Evolutionary conservation across 345 rosid species (phyloP).

Genomic region (Citrus unshiu): DNA sequence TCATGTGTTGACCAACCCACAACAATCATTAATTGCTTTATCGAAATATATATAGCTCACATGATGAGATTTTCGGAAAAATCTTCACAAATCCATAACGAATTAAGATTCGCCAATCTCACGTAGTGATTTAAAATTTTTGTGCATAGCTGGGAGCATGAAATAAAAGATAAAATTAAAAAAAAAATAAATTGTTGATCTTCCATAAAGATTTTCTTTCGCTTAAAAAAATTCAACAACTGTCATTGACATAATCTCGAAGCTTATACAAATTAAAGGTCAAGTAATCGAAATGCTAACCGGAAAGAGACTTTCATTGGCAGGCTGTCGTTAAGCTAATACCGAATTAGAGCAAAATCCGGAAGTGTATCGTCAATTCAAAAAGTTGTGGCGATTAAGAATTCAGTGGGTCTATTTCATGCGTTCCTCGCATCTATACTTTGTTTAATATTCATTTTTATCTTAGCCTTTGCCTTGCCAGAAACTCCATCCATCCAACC

Average conservation of each 20-base stretch:
- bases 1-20: neutral
- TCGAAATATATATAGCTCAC: neutral
- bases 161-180: neutral
- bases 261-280: neutral
- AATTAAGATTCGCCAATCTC: neutral
- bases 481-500: constrained; percentile 12
- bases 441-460: neutral
- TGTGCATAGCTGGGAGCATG: neutral
- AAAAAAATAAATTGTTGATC: neutral
- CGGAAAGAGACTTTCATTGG: neutral
- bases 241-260: neutral
- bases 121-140: neutral
- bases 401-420: constrained; percentile 5
- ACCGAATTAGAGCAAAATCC: neutral
- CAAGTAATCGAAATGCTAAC: neutral
- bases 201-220: neutral
- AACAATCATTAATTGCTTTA: neutral
- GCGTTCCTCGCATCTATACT: neutral
- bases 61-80: neutral
- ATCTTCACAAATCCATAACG: neutral
- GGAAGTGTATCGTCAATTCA: neutral
- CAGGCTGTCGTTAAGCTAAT: neutral
- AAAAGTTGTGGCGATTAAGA: neutral
- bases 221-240: neutral
- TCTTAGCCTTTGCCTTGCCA: neutral